A percentile compares a stretch with the other conserved stretches of the same genome.
phyloP scores from a whole-genome alignment of 768 basidiomycete species.

The Tricholoma furcatifolium region DNA sequence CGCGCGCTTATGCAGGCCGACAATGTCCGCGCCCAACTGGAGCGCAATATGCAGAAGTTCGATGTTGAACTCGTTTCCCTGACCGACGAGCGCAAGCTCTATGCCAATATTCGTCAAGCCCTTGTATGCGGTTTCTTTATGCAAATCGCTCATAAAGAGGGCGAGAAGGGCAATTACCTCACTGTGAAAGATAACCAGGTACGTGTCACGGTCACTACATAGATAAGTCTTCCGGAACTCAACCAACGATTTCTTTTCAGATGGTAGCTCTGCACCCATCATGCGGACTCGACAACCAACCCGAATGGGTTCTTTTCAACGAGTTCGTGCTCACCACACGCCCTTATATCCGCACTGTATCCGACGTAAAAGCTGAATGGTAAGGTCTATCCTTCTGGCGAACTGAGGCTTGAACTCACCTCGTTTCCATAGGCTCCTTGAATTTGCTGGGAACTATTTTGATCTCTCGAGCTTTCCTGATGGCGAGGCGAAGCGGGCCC shows the following conservation, averaged over 20 bases:
- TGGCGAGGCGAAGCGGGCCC: slow-evolving; percentile 67
- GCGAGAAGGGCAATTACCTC: slow-evolving; percentile 82
- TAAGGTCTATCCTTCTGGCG: slow-evolving; percentile 28
- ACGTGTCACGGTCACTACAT: slow-evolving; percentile 15
- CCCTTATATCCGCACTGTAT: slow-evolving; percentile 88
- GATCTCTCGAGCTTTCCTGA: slow-evolving; percentile 63
- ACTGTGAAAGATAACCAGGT: slow-evolving; percentile 97
- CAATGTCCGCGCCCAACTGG: slow-evolving; percentile 87
- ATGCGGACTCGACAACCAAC: slow-evolving; percentile 82
- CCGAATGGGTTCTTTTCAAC: slow-evolving; percentile 92
- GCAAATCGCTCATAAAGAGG: slow-evolving; percentile 96
- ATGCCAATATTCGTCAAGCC: slow-evolving; percentile 73
- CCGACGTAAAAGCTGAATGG: slow-evolving; percentile 88
- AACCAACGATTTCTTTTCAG: slow-evolving; percentile 26
- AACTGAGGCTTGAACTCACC: background rate
- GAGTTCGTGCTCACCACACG: slow-evolving; percentile 93
- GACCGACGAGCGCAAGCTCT: slow-evolving; percentile 68
- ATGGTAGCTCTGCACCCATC: slow-evolving; percentile 81
- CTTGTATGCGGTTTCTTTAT: slow-evolving; percentile 96
- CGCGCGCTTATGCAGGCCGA: slow-evolving; percentile 89
- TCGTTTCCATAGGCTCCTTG: slow-evolving; percentile 33
- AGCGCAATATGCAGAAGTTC: slow-evolving; percentile 88
- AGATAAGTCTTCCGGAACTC: background rate
- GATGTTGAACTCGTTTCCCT: slow-evolving; percentile 76
- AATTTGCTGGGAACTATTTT: slow-evolving; percentile 56